Base-by-base conservation (phyloP, 768 basidiomycete genomes). In the Trametes cinnabarina region DNA sequence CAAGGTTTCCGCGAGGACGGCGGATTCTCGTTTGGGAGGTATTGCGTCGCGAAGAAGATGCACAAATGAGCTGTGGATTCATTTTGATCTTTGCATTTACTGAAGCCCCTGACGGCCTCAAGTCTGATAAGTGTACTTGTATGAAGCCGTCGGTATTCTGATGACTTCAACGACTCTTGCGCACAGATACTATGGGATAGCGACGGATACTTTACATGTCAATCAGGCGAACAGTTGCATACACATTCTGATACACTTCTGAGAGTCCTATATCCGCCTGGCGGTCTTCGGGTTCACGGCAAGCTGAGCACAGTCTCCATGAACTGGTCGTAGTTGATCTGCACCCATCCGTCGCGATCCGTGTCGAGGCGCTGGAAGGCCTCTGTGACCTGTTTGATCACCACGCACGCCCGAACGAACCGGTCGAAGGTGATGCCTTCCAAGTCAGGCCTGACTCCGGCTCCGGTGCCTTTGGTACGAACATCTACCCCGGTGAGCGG, bases 351-450 rank as follows among this genome's bases (percentile, higher is more conserved):
- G 68, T 72, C 69, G 68, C 85, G 71, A 63, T 92, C 81, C 28
- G 79, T 77, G 62, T 92, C 90, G 48, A 87, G 76, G 44, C 77
- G 70, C 55, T 78, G 77, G 77, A 92, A 92, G 32, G 82, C 71
- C 72, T 92, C 90, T 35, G 80, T 83, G 63, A 90, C 76, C 68
- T 90, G 87, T 74, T 88, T 90, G 59, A 91, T 80, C 11, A 84
- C 86, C 57, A 94, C 91, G 64, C 91, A 93, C 22, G 88, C 89
- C 54, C 91, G 83, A 23, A 93, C 87, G 76, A 93, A 93, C 62
- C 90, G 87, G 70, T 92, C 92, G 66, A 93, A 93, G 4, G 85
- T 81, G 74, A 93, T 90, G 0, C 89, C 89, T 0, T 79, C 69
- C 3, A 65, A 73, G 0, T 70, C 72, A 32, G 67, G 66, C 37